Base-by-base conservation (phyloP, 208 protist genomes). In the Leishmania guyanensis region DNA sequence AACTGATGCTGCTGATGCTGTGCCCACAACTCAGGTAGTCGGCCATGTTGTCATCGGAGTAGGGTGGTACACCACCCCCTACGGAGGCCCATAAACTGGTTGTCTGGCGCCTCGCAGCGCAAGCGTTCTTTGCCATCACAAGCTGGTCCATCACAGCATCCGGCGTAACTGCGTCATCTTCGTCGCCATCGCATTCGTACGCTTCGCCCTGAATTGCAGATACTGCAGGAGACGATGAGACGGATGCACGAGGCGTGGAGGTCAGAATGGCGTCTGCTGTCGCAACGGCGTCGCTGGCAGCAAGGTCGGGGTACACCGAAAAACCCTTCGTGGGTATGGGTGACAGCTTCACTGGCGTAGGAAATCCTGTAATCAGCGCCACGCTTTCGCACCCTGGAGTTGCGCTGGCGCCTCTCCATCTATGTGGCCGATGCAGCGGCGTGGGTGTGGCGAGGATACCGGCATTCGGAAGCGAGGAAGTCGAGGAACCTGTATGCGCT, bases 281-380 rank as follows among this genome's bases (percentile, higher is more conserved):
- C 50, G 69, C 66, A 50, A 62, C 54, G 29, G 5, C 43, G 64
- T 56, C 58, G 39, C 54, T 64, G 74, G 36, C 36, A n/a, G 12
- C 2, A 43, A 50, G 17, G 4, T 29, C 22, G 10, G 56, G 36
- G 74, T n/a, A 53, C 36, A 20, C 22, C 16, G 65, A 39, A 65
- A 86, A 87, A 22, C 56, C 71, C 66, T 93, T 93, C 2, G 80
- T 91, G 4, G 90, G 90, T 33, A 93, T 91, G 36, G 90, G 88
- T 4, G 88, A 93, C 33, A 91, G 78, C 66, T 91, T 91, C 70
- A 93, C 87, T 0, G 90, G 90, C 9, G 90, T 88, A 0, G 90
- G 90, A 53, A 91, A 93, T 3, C 90, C 88, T 6, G 88, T 91
- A 76, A 88, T 85, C 48, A 76, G 72, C 51, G 73, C 77, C 17